Evolutionary conservation across 1,139 yeast genomes (phyloP).

Genomic region (Kodamaea ohmeri): DNA sequence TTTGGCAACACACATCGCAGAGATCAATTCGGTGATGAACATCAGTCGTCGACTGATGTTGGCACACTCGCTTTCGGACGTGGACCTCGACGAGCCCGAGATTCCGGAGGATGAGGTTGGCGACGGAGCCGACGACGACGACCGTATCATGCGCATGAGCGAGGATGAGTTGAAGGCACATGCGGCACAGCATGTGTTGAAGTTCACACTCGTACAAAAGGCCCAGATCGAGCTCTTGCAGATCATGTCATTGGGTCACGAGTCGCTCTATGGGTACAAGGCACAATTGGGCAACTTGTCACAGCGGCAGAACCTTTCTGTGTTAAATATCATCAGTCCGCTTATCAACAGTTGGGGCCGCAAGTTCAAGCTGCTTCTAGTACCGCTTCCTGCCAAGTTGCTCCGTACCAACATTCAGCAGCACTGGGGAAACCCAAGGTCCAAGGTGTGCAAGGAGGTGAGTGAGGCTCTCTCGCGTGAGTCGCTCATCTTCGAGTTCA

Average conservation of each 20-base stretch:
- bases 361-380: conserved; percentile 55
- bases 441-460: conserved; percentile 38
- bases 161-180: conserved; percentile 38
- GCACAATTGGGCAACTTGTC: conserved; percentile 53
- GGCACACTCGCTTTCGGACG: conserved; percentile 62
- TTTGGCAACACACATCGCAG: conserved; percentile 82
- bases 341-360: conserved; percentile 76
- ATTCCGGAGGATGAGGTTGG: conserved; percentile 29
- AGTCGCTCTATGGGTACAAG: conserved; percentile 69
- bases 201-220: conserved; percentile 61
- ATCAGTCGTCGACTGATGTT: conserved; percentile 68
- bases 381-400: conserved; percentile 39
- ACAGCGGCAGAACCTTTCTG: conserved; percentile 67
- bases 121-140: conserved; percentile 28
- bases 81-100: conserved; percentile 50
- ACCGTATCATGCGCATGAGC: conserved; percentile 31
- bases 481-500: conserved; percentile 74
- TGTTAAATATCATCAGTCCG: conserved; percentile 71
- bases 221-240: conserved; percentile 79
- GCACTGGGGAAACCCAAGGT: conserved; percentile 35
- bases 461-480: conserved; percentile 57
- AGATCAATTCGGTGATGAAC: conserved; percentile 72
- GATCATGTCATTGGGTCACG: conserved; percentile 80
- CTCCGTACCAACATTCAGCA: conserved; percentile 29
- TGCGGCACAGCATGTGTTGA: conserved; percentile 26